A percentile compares a stretch with the other conserved stretches of the same genome.
These are phyloP conservation scores for Prunus yedoensis DNA, from an alignment of 331 rosid genomes.

Conservation along the genomic window DNA sequence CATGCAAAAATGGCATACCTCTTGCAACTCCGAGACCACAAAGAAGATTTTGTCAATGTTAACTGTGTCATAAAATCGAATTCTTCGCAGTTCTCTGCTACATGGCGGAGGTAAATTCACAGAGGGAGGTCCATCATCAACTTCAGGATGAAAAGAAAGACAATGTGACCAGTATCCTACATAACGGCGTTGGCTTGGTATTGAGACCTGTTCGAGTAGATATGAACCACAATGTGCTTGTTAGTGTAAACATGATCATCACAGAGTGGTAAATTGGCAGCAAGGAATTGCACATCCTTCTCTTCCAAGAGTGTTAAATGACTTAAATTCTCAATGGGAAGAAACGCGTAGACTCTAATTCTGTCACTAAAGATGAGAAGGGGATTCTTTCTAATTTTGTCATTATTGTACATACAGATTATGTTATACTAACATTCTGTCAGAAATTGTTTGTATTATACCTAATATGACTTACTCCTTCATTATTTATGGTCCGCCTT, in stretches of 20 bases:
- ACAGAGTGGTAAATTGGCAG: no score
- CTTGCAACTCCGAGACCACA: slow-evolving; percentile 75
- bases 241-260: neutral
- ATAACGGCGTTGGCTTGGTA: slow-evolving; percentile 96
- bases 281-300: neutral
- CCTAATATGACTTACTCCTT: slow-evolving; percentile 88
- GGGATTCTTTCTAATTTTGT: no score
- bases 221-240: slow-evolving; percentile 12
- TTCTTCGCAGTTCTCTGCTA: slow-evolving; percentile 75
- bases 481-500: slow-evolving; percentile 81
- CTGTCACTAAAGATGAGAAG: no score
- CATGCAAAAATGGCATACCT: slow-evolving; percentile 34
- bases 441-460: slow-evolving; percentile 38
- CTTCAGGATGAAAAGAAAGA: slow-evolving; percentile 50
- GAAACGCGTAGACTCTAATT: neutral
- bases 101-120: slow-evolving; percentile 63
- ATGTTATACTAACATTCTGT: neutral
- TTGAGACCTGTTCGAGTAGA: slow-evolving; percentile 69
- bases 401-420: neutral
- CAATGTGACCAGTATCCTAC: slow-evolving; percentile 70
- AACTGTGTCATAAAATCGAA: slow-evolving; percentile 75
- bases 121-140: slow-evolving; percentile 31
- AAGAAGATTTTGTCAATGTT: slow-evolving; percentile 62
- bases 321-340: neutral
- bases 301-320: neutral